Base-by-base conservation (phyloP, 2,329 filamentous ascomycete species). In the Aspergillus costaricaensis region DNA sequence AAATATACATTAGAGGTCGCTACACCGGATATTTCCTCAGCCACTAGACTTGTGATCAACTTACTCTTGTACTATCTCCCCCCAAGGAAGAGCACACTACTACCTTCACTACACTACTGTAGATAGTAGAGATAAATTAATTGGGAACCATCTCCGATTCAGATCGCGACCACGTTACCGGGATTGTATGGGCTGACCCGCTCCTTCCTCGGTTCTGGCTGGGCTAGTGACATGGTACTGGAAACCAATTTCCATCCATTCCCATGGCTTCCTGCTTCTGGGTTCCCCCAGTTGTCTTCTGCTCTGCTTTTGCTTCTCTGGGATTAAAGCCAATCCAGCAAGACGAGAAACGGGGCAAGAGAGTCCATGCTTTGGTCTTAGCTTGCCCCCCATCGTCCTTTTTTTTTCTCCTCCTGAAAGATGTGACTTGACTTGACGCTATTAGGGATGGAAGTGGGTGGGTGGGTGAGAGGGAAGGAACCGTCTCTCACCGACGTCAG, bases 401-500 rank as follows among this genome's bases (percentile, higher is more conserved):
- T 30, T 12, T 30, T 12, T 5, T 36, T 6, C 12, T 14, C 12
- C 32, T 36, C 12, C 32, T 36, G 12, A 36, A 36, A 10, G 27
- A 30, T 30, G 27, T 30, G 27, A 36, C 32, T 15, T 36, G 32
- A 36, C 32, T 32, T 36, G 32, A 36, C 32, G 14, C 32, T 36
- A 36, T 36, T 36, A 36, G 32, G 32, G 32, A 14, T 36, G 32
- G 32, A 36, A 36, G 32, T 36, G 32, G 12, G 32, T 36, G 32
- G 32, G 32, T 36, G 32, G 32, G 32, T 10, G 44, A 41, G n/a
- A 51, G 47, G 49, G 30, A 21, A 30, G 59, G 32, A 19, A n/a
- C 15, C 27, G 23, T 58, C 53, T 36, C 55, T 65, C 62, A 67
- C 59, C 68, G 66, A 71, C 70, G 71, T 72, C 71, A 73, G 69